phyloP scores from a whole-genome alignment of 306 rosid genomes.

The Medicago arabica region DNA sequence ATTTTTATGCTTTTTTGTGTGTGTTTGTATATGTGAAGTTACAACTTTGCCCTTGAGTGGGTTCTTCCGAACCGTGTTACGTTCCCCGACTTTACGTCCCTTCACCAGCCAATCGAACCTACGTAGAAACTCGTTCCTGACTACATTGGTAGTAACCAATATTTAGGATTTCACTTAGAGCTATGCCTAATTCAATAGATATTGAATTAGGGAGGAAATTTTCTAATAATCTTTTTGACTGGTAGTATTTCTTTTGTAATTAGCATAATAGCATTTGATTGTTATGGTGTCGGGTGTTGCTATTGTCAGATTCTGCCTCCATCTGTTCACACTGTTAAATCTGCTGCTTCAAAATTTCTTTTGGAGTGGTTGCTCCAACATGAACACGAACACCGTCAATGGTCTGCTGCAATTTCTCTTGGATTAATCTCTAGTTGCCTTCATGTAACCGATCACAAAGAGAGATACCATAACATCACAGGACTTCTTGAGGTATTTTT shows the following conservation, averaged over 20 bases:
- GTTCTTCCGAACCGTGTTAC: too few relatives aligned
- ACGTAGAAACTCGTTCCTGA: too few relatives aligned
- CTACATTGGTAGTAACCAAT: neutral
- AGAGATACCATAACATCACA: constrained; percentile 75
- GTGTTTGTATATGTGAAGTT: too few relatives aligned
- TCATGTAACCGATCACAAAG: constrained; percentile 90
- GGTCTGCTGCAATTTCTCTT: constrained; percentile 94
- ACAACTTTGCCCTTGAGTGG: too few relatives aligned
- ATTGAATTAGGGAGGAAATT: constrained; percentile 20
- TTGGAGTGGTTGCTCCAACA: constrained; percentile 90
- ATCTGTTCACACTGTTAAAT: constrained; percentile 80
- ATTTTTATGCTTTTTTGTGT: too few relatives aligned
- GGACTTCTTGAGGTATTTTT: constrained; percentile 84
- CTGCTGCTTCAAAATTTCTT: constrained; percentile 90
- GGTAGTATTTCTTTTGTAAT: neutral
- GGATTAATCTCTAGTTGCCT: constrained; percentile 90
- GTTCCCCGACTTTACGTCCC: too few relatives aligned
- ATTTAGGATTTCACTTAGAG: constrained; percentile 32
- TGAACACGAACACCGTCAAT: constrained; percentile 89
- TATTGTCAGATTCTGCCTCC: constrained; percentile 82
- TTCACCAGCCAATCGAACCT: too few relatives aligned
- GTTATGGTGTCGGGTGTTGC: constrained; percentile 31
- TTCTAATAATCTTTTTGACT: constrained; percentile 33
- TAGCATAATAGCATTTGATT: constrained; percentile 15
- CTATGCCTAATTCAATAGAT: constrained; percentile 19